Base-by-base conservation (phyloP, 208 protist species). In the Vickermania spadyakhi region DNA sequence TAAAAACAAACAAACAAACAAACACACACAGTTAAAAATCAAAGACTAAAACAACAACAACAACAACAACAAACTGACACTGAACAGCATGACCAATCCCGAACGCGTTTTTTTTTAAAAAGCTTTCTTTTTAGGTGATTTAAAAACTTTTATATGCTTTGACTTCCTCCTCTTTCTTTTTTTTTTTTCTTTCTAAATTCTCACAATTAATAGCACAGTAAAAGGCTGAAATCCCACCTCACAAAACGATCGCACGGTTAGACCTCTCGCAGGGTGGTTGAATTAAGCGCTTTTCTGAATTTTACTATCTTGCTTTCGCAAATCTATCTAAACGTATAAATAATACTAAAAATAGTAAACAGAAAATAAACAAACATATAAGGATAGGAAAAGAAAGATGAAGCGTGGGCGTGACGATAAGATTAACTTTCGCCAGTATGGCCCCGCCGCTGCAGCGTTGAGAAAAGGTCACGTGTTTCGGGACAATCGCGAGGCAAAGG, bases 371-470 rank as follows among this genome's bases (percentile, higher is more conserved):
- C 7, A 45, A 55, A 55, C 11, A 55, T 23, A 22, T 28, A 18
- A 5, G n/a, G 26, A 18, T 28, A 22, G 7, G 7, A 23, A 7
- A 7, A 23, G 21, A n/a, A 36, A 27, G 0, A 91, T 91, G 84
- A 85, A 86, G 62, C 84, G 84, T 42, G 51, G 58, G 27, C 66
- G 62, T 28, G 62, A 56, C 36, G 60, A 73, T 18, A 69, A 60
- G 0, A 62, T 76, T 36, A 42, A 84, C 14, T 79, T 63, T 28
- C 68, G 62, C 14, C 69, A 55, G 36, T 64, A 89, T 25, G 87
- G 87, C 14, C 87, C 87, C 2, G 88, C 88, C 2, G 84, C 84
- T 7, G 81, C 80, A 5, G 85, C 85, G 21, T 75, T 92, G 75
- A 75, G 76, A 3, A 72, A 77, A 26, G 58, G 73, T 30, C 57